Base-by-base conservation (phyloP, 345 rosid species). In the Pugionium cornutum region DNA sequence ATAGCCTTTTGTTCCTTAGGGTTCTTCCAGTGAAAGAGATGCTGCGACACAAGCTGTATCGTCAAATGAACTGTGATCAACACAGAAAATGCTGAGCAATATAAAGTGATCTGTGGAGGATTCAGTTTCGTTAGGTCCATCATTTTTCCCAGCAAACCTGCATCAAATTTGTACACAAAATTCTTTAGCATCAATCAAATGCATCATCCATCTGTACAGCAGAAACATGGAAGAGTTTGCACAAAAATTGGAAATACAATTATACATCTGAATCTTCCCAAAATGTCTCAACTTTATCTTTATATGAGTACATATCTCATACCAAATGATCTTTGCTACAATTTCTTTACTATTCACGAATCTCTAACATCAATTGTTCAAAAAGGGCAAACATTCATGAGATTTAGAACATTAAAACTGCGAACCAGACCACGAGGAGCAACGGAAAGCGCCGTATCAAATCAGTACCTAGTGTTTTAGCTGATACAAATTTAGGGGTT, bases 1-100 rank as follows among this genome's bases (percentile, higher is more conserved):
- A 94, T 94, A 9, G 97, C 97, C 79, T 90, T 90, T 56, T 94
- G 99, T 67, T 92, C 97, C 77, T 89, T 92, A 0, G 99, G 96
- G 71, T 86, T 92, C 72, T 88, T 89, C 98, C 98, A 92, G 75
- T 84, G 84, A 75, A 82, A 79, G 9, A 89, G 80, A 80, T 92
- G 97, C 72, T 92, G 96, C 0, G 85, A 83, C 2, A 88, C 58
- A 10, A 94, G 89, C 82, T 88, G 96, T 47, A 86, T 26, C 10
- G 97, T 90, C 75, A 88, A 86, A 75, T 84, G 83, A 89, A 85
- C 18, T 0, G 95, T 73, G 8, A 79, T 67, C 88, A 90, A 68
- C 34, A 80, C 89, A 25, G 78, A 83, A 33, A 83, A 66, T 4
- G 79, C 96, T 0, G 90, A 80, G 68, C 90, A 89, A 47, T 83